Evolutionary conservation across 2,329 filamentous ascomycete species (phyloP), one percentile per base, ranked within the genome.

Genomic region (Pseudocercospora macadamiae): DNA sequence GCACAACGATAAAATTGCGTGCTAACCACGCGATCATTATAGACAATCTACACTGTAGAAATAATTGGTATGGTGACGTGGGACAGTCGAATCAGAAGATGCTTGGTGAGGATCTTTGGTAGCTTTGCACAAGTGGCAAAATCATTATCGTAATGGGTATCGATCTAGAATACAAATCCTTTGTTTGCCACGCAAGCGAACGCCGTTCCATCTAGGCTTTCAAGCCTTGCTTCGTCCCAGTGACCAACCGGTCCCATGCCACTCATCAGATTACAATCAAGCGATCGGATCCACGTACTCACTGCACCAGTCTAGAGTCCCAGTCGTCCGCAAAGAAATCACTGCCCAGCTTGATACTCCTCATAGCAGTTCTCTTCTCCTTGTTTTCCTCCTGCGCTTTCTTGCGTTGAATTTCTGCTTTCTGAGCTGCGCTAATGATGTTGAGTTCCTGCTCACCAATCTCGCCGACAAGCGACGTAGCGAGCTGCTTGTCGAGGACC

Each of bases 401-500:
- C 37, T 59, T 62, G 34, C 58, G 59, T 62, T 68, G 65, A 7
- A 45, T 25, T 12, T 68, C 68, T 16, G 66, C 62, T 37, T 68
- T 69, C 70, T 79, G 77, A 26, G 68, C 67, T 6, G 67, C 68
- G 1, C 65, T 64, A 53, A 80, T 59, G 26, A 69, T 59, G 2
- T 73, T 70, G 18, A 80, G 53, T 21, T 76, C 69, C 39, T 56
- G 62, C 25, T 70, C 65, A 14, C 74, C 60, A 10, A 79, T 65
- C n/a, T 77, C 73, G 3, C 55, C 54, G 58, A 68, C 71, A 1
- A 74, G 75, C 21, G 70, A 70, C 3, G 65, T 54, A 1, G 72
- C 74, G 10, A 81, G 70, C 65, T 80, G 75, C 26, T 71, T 64
- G 55, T 79, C 75, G 2, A 81, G 66, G 30, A 73, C 70, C 3